Base-by-base conservation (phyloP, 192 early-diverging fungal genomes). In the Coemansia sp. region DNA sequence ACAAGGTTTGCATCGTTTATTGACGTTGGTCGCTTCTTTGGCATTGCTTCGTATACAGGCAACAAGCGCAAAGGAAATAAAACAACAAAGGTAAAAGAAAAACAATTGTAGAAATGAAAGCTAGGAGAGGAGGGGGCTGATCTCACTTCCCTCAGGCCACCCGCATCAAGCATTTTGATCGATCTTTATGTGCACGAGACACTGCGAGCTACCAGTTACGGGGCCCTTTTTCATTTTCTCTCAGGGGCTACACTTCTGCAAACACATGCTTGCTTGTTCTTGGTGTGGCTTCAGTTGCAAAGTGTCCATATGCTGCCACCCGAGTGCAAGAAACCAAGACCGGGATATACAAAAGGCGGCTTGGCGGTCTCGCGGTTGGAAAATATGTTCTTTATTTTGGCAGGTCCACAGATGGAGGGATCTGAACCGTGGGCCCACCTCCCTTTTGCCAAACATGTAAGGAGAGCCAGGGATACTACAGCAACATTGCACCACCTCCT, bases 1-100 rank as follows among this genome's bases (percentile, higher is more conserved):
- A 73, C 67, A 53, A 74, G 59, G 41, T 74, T 72, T 22, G 63
- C 29, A 15, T 58, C 48, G 60, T 46, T 42, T 20, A 13, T 8
- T 17, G 14, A n/a, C 17, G 55, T 5, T 17, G 9, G 22, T 22
- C 23, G 49, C 23, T 52, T 25, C 49, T 52, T 9, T 52, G 49
- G 22, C 49, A 52, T 52, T 29, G 49, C 49, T 52, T 52, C 23
- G 49, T 9, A 25, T 52, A 25, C 7, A 45, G 4, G 4, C 17
- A 45, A 45, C 17, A 20, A 25, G 14, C 2, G 9, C 19, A 20
- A 50, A 50, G 5, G 11, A 50, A 50, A 22, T 6, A 22, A 52
- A 23, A 52, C 5, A 25, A 52, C 0, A 23, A 22, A 25, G 8
- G 19, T 3, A 29, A 29, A 29, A 2, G 3, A 29, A 29, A 15